Percentiles rank a stretch among this genome's conserved stretches.
Conservation (phyloP, 192 early-diverging fungal species). For the Backusella parvicylindrica region DNA sequence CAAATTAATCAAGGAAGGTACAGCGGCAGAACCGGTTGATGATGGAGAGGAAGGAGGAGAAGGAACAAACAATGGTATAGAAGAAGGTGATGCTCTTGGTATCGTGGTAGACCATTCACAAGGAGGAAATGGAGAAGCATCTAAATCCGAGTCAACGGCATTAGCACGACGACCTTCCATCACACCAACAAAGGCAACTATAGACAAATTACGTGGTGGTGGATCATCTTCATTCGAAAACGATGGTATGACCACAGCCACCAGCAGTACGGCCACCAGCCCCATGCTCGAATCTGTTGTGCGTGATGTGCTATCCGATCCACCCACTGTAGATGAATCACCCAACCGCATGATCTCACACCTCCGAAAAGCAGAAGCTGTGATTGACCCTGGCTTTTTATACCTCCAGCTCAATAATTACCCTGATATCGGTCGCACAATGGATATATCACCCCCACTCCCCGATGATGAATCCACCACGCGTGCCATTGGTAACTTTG, state of each 20-base stretch:
- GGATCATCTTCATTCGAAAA: neutral
- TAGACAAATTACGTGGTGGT: neutral
- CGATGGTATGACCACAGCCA: neutral
- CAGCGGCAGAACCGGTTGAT: constrained; percentile 1
- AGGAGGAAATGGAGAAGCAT: neutral
- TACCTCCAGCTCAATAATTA: constrained; percentile 70
- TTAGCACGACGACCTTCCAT: neutral
- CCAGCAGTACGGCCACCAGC: neutral
- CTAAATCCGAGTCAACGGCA: neutral
- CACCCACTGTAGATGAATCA: neutral
- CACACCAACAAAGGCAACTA: neutral
- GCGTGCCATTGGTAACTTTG: constrained; percentile 79
- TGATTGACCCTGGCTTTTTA: constrained; percentile 55
- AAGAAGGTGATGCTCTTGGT: neutral
- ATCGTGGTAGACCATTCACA: neutral
- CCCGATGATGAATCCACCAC: constrained; percentile 74
- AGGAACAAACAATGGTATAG: neutral
- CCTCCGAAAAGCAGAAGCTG: constrained; percentile 39
- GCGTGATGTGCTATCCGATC: neutral
- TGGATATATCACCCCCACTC: constrained; percentile 41
- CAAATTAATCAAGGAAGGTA: neutral
- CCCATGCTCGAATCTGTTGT: neutral
- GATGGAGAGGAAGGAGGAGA: constrained; percentile 8
- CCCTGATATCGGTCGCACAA: constrained; percentile 58
- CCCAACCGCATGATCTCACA: neutral